These are phyloP conservation scores for Yamadazyma diddensiae DNA, from an alignment of 1,139 yeast species.

Conservation along the genomic window DNA sequence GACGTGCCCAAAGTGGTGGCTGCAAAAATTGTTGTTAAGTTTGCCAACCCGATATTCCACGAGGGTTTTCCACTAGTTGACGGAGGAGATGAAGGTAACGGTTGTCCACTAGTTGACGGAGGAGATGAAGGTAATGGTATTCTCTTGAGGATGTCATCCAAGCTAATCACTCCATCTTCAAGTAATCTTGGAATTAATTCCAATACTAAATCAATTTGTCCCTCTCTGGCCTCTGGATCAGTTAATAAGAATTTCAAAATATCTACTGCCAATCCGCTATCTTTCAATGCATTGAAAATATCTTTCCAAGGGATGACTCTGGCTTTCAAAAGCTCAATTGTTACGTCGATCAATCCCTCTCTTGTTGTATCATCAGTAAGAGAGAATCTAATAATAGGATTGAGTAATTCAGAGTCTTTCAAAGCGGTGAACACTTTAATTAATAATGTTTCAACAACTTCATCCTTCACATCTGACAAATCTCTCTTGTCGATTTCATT, in stretches of 20 bases:
- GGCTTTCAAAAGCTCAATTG: slow-evolving; percentile 26
- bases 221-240: slow-evolving; percentile 29
- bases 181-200: slow-evolving; percentile 28
- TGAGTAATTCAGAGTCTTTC: slow-evolving; percentile 31
- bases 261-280: slow-evolving; percentile 32
- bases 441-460: slow-evolving; percentile 21
- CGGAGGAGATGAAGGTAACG: neutral
- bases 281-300: slow-evolving; percentile 28
- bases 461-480: slow-evolving; percentile 11
- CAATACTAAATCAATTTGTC: slow-evolving; percentile 24
- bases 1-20: slow-evolving; percentile 1
- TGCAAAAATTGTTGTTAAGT: slow-evolving; percentile 1
- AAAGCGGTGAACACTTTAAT: slow-evolving; percentile 24
- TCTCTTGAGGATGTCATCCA: slow-evolving; percentile 10
- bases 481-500: slow-evolving; percentile 4
- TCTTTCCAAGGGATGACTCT: slow-evolving; percentile 35
- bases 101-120: neutral
- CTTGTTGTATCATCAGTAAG: slow-evolving; percentile 31
- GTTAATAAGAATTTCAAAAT: slow-evolving; percentile 24
- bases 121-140: slow-evolving; percentile 3
- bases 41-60: neutral
- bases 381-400: slow-evolving; percentile 24
- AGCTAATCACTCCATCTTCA: slow-evolving; percentile 12
- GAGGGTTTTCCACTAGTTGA: neutral
- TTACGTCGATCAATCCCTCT: slow-evolving; percentile 22